Conservation (phyloP, 2,329 filamentous ascomycete genomes). For the Fusarium subglutinans region DNA sequence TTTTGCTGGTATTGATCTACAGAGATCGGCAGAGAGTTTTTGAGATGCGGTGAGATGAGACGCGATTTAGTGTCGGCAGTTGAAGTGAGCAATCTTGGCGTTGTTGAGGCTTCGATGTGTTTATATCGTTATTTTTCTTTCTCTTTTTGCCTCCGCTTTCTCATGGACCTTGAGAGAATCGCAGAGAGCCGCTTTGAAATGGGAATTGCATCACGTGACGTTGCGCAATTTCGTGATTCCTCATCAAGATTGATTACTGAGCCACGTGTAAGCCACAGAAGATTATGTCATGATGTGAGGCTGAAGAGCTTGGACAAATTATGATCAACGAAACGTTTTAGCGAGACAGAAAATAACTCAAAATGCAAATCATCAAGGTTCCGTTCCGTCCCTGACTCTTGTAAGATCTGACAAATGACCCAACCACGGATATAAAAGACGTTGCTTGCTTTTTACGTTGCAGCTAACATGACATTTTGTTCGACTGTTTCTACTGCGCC, state of each 20-base stretch:
- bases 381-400: rapidly evolving
- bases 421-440: not conserved
- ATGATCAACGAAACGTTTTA: not conserved
- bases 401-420: not conserved
- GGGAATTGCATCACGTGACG: conserved; percentile 37
- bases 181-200: conserved; percentile 36
- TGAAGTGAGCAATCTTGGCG: not conserved
- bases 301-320: not conserved
- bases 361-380: not conserved
- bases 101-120: not conserved
- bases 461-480: not conserved
- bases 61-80: not conserved
- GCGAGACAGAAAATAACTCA: not conserved
- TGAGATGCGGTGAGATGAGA: not conserved
- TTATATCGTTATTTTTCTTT: conserved; percentile 1
- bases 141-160: conserved; percentile 1
- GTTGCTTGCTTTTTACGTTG: not conserved
- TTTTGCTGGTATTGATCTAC: conserved; percentile 1
- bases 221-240: conserved; percentile 30
- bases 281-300: not conserved
- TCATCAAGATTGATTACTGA: not conserved
- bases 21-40: not conserved
- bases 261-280: conserved; percentile 16
- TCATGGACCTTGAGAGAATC: conserved; percentile 35
- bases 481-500: not conserved